Conservation (phyloP, 805 yeast species). For the Kodamaea nitidulidarum region DNA sequence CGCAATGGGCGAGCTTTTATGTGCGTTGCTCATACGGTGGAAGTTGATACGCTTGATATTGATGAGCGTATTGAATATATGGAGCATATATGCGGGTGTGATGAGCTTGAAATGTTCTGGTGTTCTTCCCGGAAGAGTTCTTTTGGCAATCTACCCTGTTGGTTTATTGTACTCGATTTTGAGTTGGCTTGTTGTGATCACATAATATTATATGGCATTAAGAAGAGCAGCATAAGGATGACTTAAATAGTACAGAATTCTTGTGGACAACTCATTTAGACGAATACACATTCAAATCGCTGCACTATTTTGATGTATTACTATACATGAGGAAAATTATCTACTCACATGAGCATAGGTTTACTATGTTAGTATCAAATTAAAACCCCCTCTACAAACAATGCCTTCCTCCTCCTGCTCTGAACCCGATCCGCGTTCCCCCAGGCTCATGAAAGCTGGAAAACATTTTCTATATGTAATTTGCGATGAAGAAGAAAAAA, state of each 20-base stretch:
- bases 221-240: too few relatives aligned
- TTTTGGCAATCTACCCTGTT: slow-evolving; percentile 64
- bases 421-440: too few relatives aligned
- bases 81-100: slow-evolving; percentile 65
- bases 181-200: slow-evolving; percentile 63
- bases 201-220: not conserved
- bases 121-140: slow-evolving; percentile 56
- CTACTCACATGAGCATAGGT: too few relatives aligned
- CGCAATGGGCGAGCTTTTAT: slow-evolving; percentile 47
- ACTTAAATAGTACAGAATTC: too few relatives aligned
- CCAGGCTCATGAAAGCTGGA: too few relatives aligned
- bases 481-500: not conserved
- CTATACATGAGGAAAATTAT: too few relatives aligned
- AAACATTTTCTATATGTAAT: not conserved
- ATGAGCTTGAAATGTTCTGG: slow-evolving; percentile 63
- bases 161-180: slow-evolving; percentile 57
- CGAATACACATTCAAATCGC: too few relatives aligned
- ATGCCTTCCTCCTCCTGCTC: too few relatives aligned
- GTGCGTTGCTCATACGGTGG: slow-evolving; percentile 44
- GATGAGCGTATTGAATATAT: slow-evolving; percentile 44
- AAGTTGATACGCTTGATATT: slow-evolving; percentile 47
- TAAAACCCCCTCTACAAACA: too few relatives aligned
- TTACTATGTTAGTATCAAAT: too few relatives aligned
- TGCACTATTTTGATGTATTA: too few relatives aligned
- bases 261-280: too few relatives aligned